Percentiles rank a stretch among this genome's conserved stretches.
These are phyloP conservation scores for Hypoxylon sp. DNA, from an alignment of 2,329 filamentous ascomycete species.

Conservation along the genomic window DNA sequence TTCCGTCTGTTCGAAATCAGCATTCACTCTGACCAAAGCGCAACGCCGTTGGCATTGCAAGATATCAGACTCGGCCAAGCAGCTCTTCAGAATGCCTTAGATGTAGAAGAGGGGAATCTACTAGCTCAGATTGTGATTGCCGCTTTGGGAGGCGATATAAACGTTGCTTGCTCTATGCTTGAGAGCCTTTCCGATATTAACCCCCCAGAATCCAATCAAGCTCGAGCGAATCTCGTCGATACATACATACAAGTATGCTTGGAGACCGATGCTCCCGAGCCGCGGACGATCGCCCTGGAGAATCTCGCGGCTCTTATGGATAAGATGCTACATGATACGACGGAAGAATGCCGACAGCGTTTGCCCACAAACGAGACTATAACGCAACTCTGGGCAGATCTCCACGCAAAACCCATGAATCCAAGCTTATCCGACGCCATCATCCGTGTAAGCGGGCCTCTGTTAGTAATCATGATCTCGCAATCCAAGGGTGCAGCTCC, in stretches of 20 bases:
- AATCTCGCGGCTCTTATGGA: slow-evolving; percentile 63
- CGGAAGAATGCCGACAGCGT: slow-evolving; percentile 36
- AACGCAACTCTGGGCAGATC: slow-evolving; percentile 56
- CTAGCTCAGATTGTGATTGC: slow-evolving; percentile 53
- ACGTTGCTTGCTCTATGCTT: slow-evolving; percentile 58
- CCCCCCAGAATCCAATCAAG: slow-evolving; percentile 42
- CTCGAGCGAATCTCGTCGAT: slow-evolving; percentile 53
- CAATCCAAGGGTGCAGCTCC: slow-evolving; percentile 25
- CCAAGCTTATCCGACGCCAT: slow-evolving; percentile 64
- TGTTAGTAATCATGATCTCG: slow-evolving; percentile 54
- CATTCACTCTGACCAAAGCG: slow-evolving; percentile 4
- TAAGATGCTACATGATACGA: slow-evolving; percentile 49
- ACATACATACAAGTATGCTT: slow-evolving; percentile 60
- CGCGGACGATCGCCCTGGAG: slow-evolving; percentile 61
- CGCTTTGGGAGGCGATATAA: slow-evolving; percentile 56
- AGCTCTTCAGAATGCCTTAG: slow-evolving; percentile 53
- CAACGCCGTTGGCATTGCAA: slow-evolving; percentile 42
- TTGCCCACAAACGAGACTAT: slow-evolving; percentile 55
- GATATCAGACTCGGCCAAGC: slow-evolving; percentile 43
- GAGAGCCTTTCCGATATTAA: slow-evolving; percentile 53
- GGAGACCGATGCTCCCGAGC: slow-evolving; percentile 56
- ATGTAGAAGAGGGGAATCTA: slow-evolving; percentile 30
- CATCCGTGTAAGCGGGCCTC: slow-evolving; percentile 61
- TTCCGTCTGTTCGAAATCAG: neutral
- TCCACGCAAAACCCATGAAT: slow-evolving; percentile 57